Conservation (phyloP, 176 grass and related monocot genomes). For the Triticum turgidum region DNA sequence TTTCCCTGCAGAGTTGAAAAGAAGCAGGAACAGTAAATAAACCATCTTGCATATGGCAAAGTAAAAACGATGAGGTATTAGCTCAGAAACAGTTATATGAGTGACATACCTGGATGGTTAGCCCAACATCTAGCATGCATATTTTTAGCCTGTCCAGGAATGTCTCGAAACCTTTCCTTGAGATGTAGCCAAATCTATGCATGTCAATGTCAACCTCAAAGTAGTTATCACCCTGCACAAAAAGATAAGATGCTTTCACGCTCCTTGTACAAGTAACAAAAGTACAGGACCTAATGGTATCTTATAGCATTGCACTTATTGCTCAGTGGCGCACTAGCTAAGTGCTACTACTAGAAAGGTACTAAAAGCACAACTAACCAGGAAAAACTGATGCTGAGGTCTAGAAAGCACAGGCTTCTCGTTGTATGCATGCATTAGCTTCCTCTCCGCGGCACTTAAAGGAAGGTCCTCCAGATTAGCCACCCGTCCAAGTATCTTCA, state of each 20-base stretch:
- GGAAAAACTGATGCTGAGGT: conserved; percentile 90
- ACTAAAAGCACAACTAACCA: conserved; percentile 49
- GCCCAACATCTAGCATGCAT: conserved; percentile 81
- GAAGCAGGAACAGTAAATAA: conserved; percentile 12
- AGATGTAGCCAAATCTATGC: conserved; percentile 99
- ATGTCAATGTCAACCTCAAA: conserved; percentile 97
- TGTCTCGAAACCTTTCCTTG: conserved; percentile 93
- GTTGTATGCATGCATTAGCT: conserved; percentile 95
- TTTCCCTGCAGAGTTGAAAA: conserved; percentile 63
- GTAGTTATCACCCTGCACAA: conserved; percentile 82
- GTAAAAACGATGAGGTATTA: background rate
- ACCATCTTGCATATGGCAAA: background rate
- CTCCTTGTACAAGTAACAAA: background rate
- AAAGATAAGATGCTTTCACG: conserved; percentile 19
- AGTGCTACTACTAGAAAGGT: background rate
- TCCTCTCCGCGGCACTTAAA: conserved; percentile 83
- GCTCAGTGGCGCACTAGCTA: background rate
- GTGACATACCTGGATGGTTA: conserved; percentile 86
- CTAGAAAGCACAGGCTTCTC: conserved; percentile 97
- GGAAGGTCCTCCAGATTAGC: conserved; percentile 95
- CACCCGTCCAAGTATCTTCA: conserved; percentile 91
- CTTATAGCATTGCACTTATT: conserved; percentile 18
- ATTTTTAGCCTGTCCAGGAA: conserved; percentile 92
- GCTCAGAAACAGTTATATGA: background rate
- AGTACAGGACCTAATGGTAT: background rate